Conservation (phyloP, 2,329 filamentous ascomycete species). For the Ophiostoma triangulosporum region DNA sequence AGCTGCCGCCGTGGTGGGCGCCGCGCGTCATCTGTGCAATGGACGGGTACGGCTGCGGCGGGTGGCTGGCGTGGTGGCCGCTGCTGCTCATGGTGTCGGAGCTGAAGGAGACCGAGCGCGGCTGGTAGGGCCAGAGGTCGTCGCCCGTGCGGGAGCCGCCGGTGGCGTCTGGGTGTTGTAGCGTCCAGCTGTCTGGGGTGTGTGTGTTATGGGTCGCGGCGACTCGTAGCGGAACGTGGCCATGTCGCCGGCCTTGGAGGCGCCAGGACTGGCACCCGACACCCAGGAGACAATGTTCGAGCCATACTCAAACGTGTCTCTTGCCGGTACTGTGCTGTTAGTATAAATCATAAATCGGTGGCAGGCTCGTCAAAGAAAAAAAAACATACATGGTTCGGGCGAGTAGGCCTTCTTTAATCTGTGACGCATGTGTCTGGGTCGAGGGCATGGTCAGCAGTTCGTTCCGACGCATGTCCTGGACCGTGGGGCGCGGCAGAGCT, state of each 20-base stretch:
- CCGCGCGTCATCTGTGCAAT: conserved; percentile 22
- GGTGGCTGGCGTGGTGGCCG: conserved; percentile 18
- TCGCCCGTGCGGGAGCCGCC: conserved; percentile 21
- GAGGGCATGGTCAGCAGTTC: conserved; percentile 31
- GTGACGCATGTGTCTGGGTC: conserved; percentile 32
- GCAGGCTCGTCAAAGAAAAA: neutral
- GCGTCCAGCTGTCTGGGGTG: conserved; percentile 29
- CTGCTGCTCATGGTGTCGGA: conserved; percentile 26
- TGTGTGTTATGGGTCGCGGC: conserved; percentile 27
- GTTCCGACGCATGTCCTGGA: conserved; percentile 25
- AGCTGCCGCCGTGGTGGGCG: conserved; percentile 6
- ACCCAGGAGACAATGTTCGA: conserved; percentile 31
- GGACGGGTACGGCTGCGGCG: conserved; percentile 17
- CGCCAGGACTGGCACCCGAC: conserved; percentile 26
- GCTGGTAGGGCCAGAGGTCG: conserved; percentile 31
- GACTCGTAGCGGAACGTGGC: conserved; percentile 41
- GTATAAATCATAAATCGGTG: neutral
- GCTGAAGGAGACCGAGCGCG: conserved; percentile 14
- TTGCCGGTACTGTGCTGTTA: conserved; percentile 14
- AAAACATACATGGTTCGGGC: conserved; percentile 27
- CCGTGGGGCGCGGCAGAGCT: neutral
- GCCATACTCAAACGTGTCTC: conserved; percentile 21
- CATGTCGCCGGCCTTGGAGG: conserved; percentile 28
- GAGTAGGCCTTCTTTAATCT: conserved; percentile 29
- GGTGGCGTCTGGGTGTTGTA: conserved; percentile 25